These are phyloP conservation scores for Alloteropsis semialata DNA, from an alignment of 176 grass and related monocot genomes.

Conservation along the genomic window DNA sequence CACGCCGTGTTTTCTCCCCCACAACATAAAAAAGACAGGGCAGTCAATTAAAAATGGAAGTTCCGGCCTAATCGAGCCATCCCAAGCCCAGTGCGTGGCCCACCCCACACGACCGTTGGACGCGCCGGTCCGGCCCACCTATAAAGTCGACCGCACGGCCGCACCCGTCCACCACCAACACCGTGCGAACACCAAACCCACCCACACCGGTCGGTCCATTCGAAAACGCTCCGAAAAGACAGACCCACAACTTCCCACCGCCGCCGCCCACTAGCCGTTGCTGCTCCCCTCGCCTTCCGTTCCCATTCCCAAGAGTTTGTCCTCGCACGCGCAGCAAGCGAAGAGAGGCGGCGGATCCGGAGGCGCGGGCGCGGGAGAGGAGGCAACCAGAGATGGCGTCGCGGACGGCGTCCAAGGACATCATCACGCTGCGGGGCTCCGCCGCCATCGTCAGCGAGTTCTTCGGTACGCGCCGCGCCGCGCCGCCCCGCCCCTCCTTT, in stretches of 20 bases:
- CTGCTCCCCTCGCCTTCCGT: neutral
- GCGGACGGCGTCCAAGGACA: slow-evolving; percentile 88
- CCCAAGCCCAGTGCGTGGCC: slow-evolving; percentile 16
- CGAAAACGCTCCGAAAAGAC: slow-evolving; percentile 27
- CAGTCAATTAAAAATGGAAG: neutral
- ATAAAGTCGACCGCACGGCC: slow-evolving; percentile 8
- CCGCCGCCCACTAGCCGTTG: slow-evolving; percentile 38
- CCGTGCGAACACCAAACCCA: neutral
- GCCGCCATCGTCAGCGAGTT: slow-evolving; percentile 98
- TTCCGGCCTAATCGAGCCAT: neutral
- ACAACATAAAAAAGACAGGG: no score
- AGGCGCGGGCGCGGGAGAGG: neutral
- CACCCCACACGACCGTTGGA: slow-evolving; percentile 50
- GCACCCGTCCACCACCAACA: neutral
- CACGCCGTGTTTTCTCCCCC: no score
- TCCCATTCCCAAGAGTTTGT: neutral
- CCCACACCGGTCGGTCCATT: slow-evolving; percentile 7
- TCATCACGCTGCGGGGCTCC: slow-evolving; percentile 96
- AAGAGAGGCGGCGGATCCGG: neutral
- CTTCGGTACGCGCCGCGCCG: slow-evolving; percentile 68
- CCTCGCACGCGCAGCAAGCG: neutral
- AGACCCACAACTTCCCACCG: neutral
- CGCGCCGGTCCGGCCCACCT: slow-evolving; percentile 34
- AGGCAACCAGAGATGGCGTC: slow-evolving; percentile 59
- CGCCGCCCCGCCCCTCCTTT: neutral